phyloP scores from a whole-genome alignment of 1,139 yeast genomes.

The Debaryomyces robertsiae region DNA sequence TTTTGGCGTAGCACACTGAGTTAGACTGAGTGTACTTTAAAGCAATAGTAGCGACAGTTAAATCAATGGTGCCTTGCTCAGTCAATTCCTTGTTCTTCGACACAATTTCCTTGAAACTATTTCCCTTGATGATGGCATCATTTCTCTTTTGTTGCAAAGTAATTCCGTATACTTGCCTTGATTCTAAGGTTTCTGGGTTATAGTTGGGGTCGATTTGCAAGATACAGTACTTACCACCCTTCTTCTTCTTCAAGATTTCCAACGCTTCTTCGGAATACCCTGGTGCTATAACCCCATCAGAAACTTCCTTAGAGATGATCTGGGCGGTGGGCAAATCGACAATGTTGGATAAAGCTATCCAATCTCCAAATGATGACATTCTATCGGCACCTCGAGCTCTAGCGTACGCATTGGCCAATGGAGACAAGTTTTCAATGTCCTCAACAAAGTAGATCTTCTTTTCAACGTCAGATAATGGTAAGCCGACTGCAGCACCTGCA shows the following conservation, averaged over 20 bases:
- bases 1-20: conserved; percentile 97
- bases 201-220: conserved; percentile 94
- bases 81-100: conserved; percentile 84
- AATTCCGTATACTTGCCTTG: conserved; percentile 95
- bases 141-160: conserved; percentile 95
- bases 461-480: conserved; percentile 87
- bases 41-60: conserved; percentile 96
- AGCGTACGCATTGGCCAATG: conserved; percentile 96
- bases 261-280: conserved; percentile 93
- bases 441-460: conserved; percentile 93
- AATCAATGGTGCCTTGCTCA: conserved; percentile 89
- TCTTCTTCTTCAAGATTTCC: conserved; percentile 84
- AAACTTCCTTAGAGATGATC: conserved; percentile 94
- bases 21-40: conserved; percentile 96
- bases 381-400: conserved; percentile 99
- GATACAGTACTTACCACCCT: conserved; percentile 96
- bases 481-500: conserved; percentile 97
- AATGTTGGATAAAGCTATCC: conserved; percentile 93
- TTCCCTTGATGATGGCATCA: conserved; percentile 87
- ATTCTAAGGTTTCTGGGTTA: conserved; percentile 78
- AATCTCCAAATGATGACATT: conserved; percentile 98
- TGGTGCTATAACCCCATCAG: conserved; percentile 98
- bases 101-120: conserved; percentile 89
- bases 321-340: conserved; percentile 96
- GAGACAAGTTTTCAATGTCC: conserved; percentile 92